Conservation (phyloP, 768 basidiomycete species). For the Xerocomus brunneocitrinus region DNA sequence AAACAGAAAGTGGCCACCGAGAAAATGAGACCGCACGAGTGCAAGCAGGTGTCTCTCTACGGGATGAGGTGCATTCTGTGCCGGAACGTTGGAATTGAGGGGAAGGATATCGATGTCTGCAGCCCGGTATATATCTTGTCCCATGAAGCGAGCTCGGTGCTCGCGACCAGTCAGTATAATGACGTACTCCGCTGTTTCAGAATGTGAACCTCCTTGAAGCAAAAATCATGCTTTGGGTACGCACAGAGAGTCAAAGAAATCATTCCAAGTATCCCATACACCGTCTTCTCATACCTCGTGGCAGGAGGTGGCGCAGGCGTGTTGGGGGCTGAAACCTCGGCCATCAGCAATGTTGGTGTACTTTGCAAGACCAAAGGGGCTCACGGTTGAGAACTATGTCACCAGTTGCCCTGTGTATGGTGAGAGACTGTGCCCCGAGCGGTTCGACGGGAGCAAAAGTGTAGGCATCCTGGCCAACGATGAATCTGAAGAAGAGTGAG, state of each 20-base stretch:
- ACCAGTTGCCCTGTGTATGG: conserved; percentile 69
- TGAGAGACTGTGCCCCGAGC: conserved; percentile 58
- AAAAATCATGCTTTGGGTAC: conserved; percentile 23
- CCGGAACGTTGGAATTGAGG: conserved; percentile 64
- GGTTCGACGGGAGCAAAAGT: conserved; percentile 69
- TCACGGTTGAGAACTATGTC: conserved; percentile 68
- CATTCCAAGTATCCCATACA: conserved; percentile 74
- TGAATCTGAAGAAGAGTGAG: conserved; percentile 43
- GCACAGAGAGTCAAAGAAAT: conserved; percentile 73
- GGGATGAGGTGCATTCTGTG: conserved; percentile 68
- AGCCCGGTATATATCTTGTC: conserved; percentile 84
- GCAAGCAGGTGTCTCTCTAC: conserved; percentile 85
- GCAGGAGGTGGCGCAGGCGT: conserved; percentile 49
- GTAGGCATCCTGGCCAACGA: conserved; percentile 68
- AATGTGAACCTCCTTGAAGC: background rate
- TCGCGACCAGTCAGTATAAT: conserved; percentile 83
- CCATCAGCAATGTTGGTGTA: background rate
- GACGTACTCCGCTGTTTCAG: conserved; percentile 79
- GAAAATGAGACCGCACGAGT: conserved; percentile 81
- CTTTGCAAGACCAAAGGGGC: conserved; percentile 17
- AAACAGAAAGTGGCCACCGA: conserved; percentile 79
- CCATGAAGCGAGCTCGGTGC: conserved; percentile 71
- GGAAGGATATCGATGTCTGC: conserved; percentile 91
- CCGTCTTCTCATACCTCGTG: conserved; percentile 55
- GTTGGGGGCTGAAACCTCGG: conserved; percentile 43